Evolutionary conservation across 805 yeast species (phyloP).

Genomic region (Candida jianshihensis): DNA sequence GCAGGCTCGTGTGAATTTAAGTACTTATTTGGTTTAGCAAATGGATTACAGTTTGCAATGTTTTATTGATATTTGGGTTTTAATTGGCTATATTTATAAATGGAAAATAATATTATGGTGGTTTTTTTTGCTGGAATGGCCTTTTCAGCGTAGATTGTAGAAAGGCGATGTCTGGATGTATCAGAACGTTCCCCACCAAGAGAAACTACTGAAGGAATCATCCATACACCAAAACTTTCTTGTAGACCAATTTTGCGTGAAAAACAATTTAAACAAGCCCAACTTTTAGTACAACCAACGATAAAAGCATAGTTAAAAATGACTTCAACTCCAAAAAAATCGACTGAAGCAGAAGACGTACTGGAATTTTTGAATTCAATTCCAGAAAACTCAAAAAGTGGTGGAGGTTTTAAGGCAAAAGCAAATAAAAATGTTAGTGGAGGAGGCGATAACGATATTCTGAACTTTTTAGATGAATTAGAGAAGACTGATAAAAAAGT

Average conservation of each 20-base stretch:
- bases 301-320: slow-evolving; percentile 2
- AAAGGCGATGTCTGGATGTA: no score
- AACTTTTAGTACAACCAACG: neutral
- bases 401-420: slow-evolving; percentile 15
- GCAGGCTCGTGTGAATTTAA: no score
- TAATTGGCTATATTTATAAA: neutral
- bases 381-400: slow-evolving; percentile 42
- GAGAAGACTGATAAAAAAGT: slow-evolving; percentile 33
- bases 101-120: neutral
- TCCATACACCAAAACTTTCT: no score
- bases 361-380: slow-evolving; percentile 74
- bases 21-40: no score
- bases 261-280: neutral
- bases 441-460: slow-evolving; percentile 29
- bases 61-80: no score
- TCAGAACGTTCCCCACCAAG: no score
- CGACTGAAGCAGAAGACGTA: slow-evolving; percentile 64
- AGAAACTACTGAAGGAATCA: no score
- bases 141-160: no score
- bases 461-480: slow-evolving; percentile 53
- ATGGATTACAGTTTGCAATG: no score
- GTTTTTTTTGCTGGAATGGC: neutral
- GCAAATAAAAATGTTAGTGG: slow-evolving; percentile 34
- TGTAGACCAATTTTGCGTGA: no score
- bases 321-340: slow-evolving; percentile 23